Evolutionary conservation across 2,329 filamentous ascomycete species (phyloP).

Genomic region (Helminthosporium solani): DNA sequence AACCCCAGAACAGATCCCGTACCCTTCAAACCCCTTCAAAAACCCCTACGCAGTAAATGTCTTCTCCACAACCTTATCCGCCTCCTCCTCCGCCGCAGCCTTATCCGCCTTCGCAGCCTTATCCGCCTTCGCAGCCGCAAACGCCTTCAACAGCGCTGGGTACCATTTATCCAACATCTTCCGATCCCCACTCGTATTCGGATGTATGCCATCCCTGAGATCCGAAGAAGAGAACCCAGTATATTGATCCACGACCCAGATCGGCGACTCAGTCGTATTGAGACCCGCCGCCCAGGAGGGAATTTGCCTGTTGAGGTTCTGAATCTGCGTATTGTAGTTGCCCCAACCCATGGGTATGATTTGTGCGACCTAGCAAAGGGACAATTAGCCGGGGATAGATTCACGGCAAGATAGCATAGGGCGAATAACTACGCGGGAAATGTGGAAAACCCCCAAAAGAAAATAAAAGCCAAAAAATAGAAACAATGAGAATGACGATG

Average conservation of each 20-base stretch:
- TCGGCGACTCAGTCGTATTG: conserved; percentile 43
- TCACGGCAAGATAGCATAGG: too few species aligned
- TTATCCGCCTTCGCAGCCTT: conserved; percentile 9
- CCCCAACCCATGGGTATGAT: conserved; percentile 41
- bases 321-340: conserved; percentile 41
- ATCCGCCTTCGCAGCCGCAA: conserved; percentile 23
- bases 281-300: conserved; percentile 42
- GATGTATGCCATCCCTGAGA: conserved; percentile 45
- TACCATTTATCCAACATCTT: conserved; percentile 45
- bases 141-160: conserved; percentile 27
- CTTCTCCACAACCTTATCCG: too few species aligned
- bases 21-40: too few species aligned
- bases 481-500: too few species aligned
- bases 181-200: conserved; percentile 43
- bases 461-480: too few species aligned
- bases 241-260: conserved; percentile 48
- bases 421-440: not conserved
- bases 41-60: conserved; percentile 16
- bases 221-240: conserved; percentile 41
- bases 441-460: too few species aligned
- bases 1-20: too few species aligned
- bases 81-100: conserved; percentile 8
- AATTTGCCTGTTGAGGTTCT: conserved; percentile 44
- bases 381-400: too few species aligned
- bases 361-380: conserved; percentile 49